A percentile compares a stretch with the other conserved stretches of the same genome.
Conservation (phyloP, 2,329 filamentous ascomycete genomes). For the Fusarium penzigii region DNA sequence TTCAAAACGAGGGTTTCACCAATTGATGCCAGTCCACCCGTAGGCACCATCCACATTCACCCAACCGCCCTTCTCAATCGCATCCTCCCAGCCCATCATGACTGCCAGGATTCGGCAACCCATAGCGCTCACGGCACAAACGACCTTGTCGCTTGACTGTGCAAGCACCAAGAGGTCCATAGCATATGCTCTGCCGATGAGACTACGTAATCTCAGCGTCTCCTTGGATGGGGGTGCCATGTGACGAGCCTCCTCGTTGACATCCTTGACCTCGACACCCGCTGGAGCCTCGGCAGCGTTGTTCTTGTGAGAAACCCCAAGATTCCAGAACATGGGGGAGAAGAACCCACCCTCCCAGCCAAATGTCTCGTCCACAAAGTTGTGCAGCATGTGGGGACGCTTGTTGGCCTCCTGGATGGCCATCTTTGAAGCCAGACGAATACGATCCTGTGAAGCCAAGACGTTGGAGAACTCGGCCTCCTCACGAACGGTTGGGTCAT, state of each 20-base stretch:
- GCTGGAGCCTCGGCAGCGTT: conserved; percentile 38
- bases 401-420: conserved; percentile 42
- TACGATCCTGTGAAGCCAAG: conserved; percentile 70
- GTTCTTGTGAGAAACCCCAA: conserved; percentile 55
- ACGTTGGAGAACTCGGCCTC: conserved; percentile 61
- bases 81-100: conserved; percentile 82
- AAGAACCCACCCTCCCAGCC: conserved; percentile 93
- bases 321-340: conserved; percentile 75
- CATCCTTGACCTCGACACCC: conserved; percentile 24
- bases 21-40: conserved; percentile 56
- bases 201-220: conserved; percentile 68
- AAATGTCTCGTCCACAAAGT: conserved; percentile 73
- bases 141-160: conserved; percentile 65
- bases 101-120: conserved; percentile 76
- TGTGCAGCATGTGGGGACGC: conserved; percentile 55
- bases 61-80: conserved; percentile 63
- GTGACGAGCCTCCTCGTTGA: conserved; percentile 26
- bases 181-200: conserved; percentile 79
- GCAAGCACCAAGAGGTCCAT: conserved; percentile 78
- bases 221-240: conserved; percentile 44
- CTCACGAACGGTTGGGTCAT: conserved; percentile 76
- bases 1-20: conserved; percentile 20
- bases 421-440: conserved; percentile 70
- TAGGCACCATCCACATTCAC: conserved; percentile 76
- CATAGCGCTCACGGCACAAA: conserved; percentile 75